Evolutionary conservation across 1,284 basidiomycete species (phyloP), one percentile per base, ranked within the genome.

Genomic region (Farysia itapuensis): DNA sequence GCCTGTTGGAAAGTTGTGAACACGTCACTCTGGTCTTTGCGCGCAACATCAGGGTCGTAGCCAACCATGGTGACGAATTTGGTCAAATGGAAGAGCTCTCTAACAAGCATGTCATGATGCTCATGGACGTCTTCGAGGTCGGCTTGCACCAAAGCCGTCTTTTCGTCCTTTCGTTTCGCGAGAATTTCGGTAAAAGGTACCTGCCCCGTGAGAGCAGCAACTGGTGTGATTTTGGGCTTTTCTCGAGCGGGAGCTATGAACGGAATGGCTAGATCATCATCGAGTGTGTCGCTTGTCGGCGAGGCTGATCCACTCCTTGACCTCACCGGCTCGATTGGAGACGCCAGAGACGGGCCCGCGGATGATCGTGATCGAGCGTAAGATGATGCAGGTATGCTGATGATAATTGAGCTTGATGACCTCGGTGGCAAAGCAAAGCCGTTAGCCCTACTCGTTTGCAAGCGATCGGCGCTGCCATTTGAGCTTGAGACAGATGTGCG

Each of bases 51-150:
- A 2, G 65, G 65, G 30, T 74, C 69, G 43, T 65, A 70, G n/a
- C 59, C 61, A 20, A 70, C 46, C 41, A 53, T 51, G 15, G 69
- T 72, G 29, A 74, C 64, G 19, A 70, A 70, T 24, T 70, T 67
- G 50, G 59, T 45, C 21, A 74, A 47, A 35, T 72, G 71, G 23
- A 64, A 70, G 4, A 70, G 52, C 53, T 70, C 71, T 18, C 67
- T 49, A 9, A 74, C 64, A 14, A 72, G 53, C 43, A 53, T 56
- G 25, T 70, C 71, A 32, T 74, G 71, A 25, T 52, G 42, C 9
- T 58, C 46, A 25, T 66, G 64, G 11, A 66, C 47, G 11, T 52
- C 42, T 16, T 71, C 66, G 24, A 69, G 47, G 20, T 63, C 45
- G 5, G 45, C 41, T 39, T 64, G 59, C 8, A 49, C 53, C 18